Base-by-base conservation (phyloP, 805 yeast genomes). In the Sungouiozyma intestinalis region DNA sequence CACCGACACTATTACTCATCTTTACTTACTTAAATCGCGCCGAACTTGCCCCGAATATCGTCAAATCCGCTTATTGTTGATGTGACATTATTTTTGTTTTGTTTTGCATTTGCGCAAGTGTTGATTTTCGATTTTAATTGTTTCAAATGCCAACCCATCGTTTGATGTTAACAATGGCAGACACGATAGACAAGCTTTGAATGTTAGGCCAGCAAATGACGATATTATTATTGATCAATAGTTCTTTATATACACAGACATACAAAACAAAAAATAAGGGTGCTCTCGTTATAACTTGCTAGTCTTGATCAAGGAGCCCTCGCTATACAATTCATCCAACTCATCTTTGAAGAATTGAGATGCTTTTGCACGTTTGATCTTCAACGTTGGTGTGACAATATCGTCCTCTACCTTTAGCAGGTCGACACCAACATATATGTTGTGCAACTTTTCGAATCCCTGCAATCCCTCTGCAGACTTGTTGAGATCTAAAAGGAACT, bases 331-430 rank as follows among this genome's bases (percentile, higher is more conserved):
- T 5, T 45, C 49, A 19, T 65, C 65, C 35, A 77, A 58, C 21
- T 61, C 65, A 8, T 54, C 48, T 35, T 60, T 54, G 52, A 70
- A 76, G 31, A 58, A 62, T 52, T 67, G 66, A 34, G 67, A 67
- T 1, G 79, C 77, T 20, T 65, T 63, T 2, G 69, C 61, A 44
- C 84, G 64, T 57, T 74, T 75, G 41, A 76, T 60, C 57, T 76
- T 76, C 48, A 76, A 52, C 3, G 88, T 81, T 33, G 88, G 88
- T 2, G 90, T 81, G 31, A 81, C 58, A 2, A 75, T 72, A 39
- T 76, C 79, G 45, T 77, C 76, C 38, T 71, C 77, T n/a, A 77
- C 63, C 32, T 68, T 76, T 48, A 81, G 63, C 4, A 86, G 85
- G 50, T 81, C 85, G 39, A 76, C 45, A 36, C 62, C 74, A 29